Percentiles rank a stretch among this genome's conserved stretches.
Evolutionary conservation across 345 rosid species (phyloP).

Genomic region (Arabidopsis suecica): DNA sequence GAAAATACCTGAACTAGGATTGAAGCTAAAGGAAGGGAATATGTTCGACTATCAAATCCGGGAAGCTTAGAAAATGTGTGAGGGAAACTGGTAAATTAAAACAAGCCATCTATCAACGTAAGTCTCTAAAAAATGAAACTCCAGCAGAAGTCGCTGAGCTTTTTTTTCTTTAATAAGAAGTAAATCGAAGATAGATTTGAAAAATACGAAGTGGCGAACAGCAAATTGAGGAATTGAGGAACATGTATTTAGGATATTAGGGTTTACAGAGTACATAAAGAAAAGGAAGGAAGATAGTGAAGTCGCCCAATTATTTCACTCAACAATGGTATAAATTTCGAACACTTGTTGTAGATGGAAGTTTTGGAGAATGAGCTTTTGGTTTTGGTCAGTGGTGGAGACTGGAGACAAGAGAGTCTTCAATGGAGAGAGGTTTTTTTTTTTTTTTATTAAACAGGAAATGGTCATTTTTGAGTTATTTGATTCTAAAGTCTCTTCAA

Average conservation of each 20-base stretch:
- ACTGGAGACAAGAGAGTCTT: neutral
- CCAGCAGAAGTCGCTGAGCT: neutral
- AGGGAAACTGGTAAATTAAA: slow-evolving; percentile 71
- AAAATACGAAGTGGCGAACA: neutral
- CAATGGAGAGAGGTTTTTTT: neutral
- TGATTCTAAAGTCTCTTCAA: neutral
- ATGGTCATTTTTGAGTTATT: neutral
- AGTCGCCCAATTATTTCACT: neutral
- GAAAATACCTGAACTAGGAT: slow-evolving; percentile 43
- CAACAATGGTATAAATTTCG: neutral
- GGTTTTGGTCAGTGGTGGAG: too few species aligned
- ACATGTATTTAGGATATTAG: neutral
- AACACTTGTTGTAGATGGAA: neutral
- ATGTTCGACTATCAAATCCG: slow-evolving; percentile 52
- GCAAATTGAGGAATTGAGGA: neutral
- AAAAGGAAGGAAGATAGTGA: neutral
- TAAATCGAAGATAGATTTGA: neutral
- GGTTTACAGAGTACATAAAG: neutral
- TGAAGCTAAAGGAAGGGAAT: slow-evolving; percentile 82
- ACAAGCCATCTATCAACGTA: neutral
- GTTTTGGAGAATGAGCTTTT: neutral
- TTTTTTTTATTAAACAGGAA: neutral
- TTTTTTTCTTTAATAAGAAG: neutral
- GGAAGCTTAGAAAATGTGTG: slow-evolving; percentile 70
- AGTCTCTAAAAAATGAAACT: neutral